Percentiles rank a stretch among this genome's conserved stretches.
phyloP scores from a whole-genome alignment of 495 filamentous ascomycete genomes.

The Penicillium simplicissimum region DNA sequence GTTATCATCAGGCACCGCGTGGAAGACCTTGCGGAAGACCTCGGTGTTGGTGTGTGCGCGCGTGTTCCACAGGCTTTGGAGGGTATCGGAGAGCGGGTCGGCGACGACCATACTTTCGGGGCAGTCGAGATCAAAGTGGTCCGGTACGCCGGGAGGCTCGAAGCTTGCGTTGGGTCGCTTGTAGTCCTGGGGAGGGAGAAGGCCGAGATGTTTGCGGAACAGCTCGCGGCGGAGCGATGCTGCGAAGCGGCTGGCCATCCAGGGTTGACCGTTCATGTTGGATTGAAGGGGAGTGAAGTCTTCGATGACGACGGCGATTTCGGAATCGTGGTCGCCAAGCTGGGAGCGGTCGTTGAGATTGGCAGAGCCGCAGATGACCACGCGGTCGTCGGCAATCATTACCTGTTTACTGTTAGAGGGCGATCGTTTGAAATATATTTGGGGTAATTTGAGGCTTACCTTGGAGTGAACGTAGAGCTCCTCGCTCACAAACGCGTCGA shows the following conservation, averaged over 20 bases:
- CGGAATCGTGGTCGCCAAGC: slow-evolving; percentile 81
- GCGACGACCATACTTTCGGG: slow-evolving; percentile 70
- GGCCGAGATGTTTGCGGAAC: slow-evolving; percentile 88
- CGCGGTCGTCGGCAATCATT: slow-evolving; percentile 85
- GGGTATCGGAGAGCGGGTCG: slow-evolving; percentile 70
- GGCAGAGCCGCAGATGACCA: slow-evolving; percentile 88
- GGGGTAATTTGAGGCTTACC: slow-evolving; percentile 35
- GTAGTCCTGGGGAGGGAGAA: slow-evolving; percentile 71
- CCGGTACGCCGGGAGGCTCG: slow-evolving; percentile 70
- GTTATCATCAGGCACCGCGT: slow-evolving; percentile 78
- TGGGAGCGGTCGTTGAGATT: slow-evolving; percentile 96
- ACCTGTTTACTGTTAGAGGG: slow-evolving; percentile 47
- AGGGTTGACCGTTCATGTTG: slow-evolving; percentile 69
- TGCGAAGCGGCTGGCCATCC: slow-evolving; percentile 76
- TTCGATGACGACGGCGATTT: slow-evolving; percentile 80
- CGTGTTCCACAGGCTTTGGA: slow-evolving; percentile 69
- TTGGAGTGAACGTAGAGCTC: slow-evolving; percentile 95
- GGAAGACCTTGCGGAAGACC: slow-evolving; percentile 85
- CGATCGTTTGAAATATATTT: background rate
- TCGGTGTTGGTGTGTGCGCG: slow-evolving; percentile 80
- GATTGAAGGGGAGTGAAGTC: slow-evolving; percentile 70
- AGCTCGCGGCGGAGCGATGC: slow-evolving; percentile 79
- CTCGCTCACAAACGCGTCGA: slow-evolving; percentile 88
- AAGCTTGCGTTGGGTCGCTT: slow-evolving; percentile 68
- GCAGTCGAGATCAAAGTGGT: slow-evolving; percentile 80